These are phyloP conservation scores for Oligophagozyma castellii DNA, from an alignment of 1,139 yeast genomes.

Conservation along the genomic window DNA sequence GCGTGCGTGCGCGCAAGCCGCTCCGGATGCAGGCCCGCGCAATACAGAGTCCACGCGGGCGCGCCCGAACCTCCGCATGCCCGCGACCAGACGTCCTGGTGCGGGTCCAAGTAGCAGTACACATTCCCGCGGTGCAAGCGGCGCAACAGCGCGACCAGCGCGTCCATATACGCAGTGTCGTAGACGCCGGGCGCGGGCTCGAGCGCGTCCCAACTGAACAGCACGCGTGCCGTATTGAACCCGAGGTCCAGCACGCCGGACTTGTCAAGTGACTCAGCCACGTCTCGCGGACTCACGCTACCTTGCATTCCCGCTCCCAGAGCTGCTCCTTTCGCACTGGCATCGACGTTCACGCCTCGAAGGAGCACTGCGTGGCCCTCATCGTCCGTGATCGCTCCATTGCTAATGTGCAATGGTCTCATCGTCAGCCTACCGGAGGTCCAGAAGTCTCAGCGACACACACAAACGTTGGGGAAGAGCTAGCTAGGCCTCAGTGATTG, in stretches of 20 bases:
- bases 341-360: conserved; percentile 76
- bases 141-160: conserved; percentile 48
- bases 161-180: conserved; percentile 64
- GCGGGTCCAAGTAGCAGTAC: conserved; percentile 75
- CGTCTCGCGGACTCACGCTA: too few relatives aligned
- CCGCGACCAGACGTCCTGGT: conserved; percentile 92
- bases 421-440: too few relatives aligned
- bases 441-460: too few relatives aligned
- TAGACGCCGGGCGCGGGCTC: conserved; percentile 78
- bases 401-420: conserved; percentile 4
- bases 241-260: conserved; percentile 67
- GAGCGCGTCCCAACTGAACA: conserved; percentile 84
- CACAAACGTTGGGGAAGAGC: too few relatives aligned
- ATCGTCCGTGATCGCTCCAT: conserved; percentile 49
- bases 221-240: conserved; percentile 60
- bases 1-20: conserved; percentile 58
- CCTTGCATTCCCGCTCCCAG: conserved; percentile 40
- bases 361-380: conserved; percentile 47
- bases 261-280: conserved; percentile 63
- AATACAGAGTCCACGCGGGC: conserved; percentile 88
- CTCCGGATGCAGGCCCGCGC: conserved; percentile 79
- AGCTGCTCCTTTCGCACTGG: conserved; percentile 48
- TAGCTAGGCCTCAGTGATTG: too few relatives aligned
- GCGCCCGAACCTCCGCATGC: conserved; percentile 93
- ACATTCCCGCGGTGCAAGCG: conserved; percentile 57